Evolutionary conservation across 23 red algal species (phyloP), one percentile per base, ranked within the genome.

Genomic region (Agarophyton chilense): DNA sequence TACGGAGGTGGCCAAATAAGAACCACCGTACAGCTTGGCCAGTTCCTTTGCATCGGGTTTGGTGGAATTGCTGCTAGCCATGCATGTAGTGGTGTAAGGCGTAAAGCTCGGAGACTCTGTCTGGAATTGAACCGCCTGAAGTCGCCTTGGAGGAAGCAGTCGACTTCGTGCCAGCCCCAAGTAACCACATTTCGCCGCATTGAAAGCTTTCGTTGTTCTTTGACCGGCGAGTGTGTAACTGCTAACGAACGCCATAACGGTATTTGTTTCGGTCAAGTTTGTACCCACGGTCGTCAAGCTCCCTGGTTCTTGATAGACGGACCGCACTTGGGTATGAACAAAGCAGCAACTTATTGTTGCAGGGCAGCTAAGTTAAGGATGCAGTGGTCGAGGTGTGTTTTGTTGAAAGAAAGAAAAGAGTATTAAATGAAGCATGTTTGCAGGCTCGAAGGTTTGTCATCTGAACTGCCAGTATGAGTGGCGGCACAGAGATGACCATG

Each of bases 1-100:
- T 3, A 95, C 44, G 12, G 92, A 95, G 33, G 93, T 93, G 14
- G 52, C 85, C 19, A 98, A 34, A 78, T 95, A 98, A 68, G 86
- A 83, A 25, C 75, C 75, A 38, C 96, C 96, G 49, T 95, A 98
- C 28, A 92, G 75, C 40, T 83, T 92, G 18, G 90, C 78, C 29
- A 98, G 44, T 45, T 95, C 74, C 33, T 92, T 96, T 63, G 94
- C 94, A 14, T 81, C 43, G 10, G 73, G 73, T 36, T 54, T 35
- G 2, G 32, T 70, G 64, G 64, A 70, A 42, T 70, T 70, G 64
- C 64, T 70, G 34, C 38, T 70, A 2, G 64, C 33, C 64, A 70
- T 70, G 38, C 64, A 42, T 36, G 17, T 70, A 21, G 28, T 0
- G 36, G 14, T 4, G 1, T 17, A 14, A 21, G 64, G 2, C 14